Evolutionary conservation across 768 basidiomycete genomes (phyloP), one percentile per base, ranked within the genome.

Genomic region (Rickenella mellea): DNA sequence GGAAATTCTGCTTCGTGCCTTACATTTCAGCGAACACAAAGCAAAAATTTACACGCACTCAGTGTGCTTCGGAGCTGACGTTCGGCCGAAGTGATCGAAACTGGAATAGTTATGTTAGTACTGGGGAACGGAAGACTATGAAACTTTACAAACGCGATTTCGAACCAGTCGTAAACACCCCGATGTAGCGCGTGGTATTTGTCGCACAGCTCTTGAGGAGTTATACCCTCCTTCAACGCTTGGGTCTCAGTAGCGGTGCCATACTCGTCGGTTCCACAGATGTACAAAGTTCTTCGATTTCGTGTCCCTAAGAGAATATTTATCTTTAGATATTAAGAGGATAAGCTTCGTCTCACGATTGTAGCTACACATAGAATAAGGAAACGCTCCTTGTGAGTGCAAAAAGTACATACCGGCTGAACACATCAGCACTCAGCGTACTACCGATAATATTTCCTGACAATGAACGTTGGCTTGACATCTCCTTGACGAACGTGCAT

Each of bases 201-300:
- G 62, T 92, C 86, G 59, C 91, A 96, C 2, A 97, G 69, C 51
- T 80, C 76, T 47, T 67, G 68, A 0, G 91, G 85, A 9, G 85
- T 78, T 28, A 92, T 60, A 0, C 80, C 78, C 57, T 94, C 90
- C 56, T 91, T 90, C 45, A 90, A 60, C 3, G 96, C 94, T 60
- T 96, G 93, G 2, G 93, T 97, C 68, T 99, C 96, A 1, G 96
- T 96, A 1, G 96, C 94, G 6, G 96, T 99, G n/a, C 96, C 96
- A 54, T 99, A 99, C 63, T 99, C 96, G 57, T 99, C 96, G 4
- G 96, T 98, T 21, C 96, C 96, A 61, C 96, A 99, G 43, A 99
- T 74, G 58, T 94, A 99, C 25, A 98, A 70, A 0, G 91, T 94
- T 32, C 82, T 79, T 52, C 84, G 71, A 68, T 98, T 96, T 54